Percentiles rank a stretch among this genome's conserved stretches.
Conservation (phyloP, 352 stramenopile species). For the Pythium brassicae region DNA sequence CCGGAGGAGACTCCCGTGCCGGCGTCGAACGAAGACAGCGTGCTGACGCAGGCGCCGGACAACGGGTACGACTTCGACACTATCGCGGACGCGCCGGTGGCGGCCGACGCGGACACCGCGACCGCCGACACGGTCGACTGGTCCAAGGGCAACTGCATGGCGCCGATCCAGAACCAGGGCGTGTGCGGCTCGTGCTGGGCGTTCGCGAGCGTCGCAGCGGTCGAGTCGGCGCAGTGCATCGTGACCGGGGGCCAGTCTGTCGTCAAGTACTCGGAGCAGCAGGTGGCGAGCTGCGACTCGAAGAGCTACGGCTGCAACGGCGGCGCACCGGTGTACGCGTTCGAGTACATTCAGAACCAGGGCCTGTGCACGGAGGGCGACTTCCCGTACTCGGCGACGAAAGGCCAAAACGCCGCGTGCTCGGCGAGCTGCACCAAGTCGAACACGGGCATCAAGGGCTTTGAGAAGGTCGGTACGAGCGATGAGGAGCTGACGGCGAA, state of each 20-base stretch:
- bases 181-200: constrained; percentile 96
- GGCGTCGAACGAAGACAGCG: neutral
- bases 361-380: constrained; percentile 66
- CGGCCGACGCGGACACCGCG: constrained; percentile 1
- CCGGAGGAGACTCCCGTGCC: neutral
- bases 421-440: constrained; percentile 25
- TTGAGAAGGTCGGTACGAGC: constrained; percentile 49
- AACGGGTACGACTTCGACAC: constrained; percentile 9
- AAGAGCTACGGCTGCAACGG: constrained; percentile 89
- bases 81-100: neutral
- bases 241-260: constrained; percentile 46
- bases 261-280: constrained; percentile 87
- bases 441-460: constrained; percentile 34
- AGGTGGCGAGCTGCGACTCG: constrained; percentile 88
- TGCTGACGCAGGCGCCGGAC: constrained; percentile 5
- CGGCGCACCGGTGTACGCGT: constrained; percentile 87
- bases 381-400: constrained; percentile 76
- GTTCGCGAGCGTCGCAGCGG: constrained; percentile 89
- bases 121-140: constrained; percentile 23
- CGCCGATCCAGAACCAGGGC: constrained; percentile 91
- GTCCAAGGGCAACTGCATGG: constrained; percentile 38
- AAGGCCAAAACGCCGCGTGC: constrained; percentile 24
- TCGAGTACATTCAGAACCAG: constrained; percentile 89
- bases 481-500: constrained; percentile 79
- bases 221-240: constrained; percentile 90